Evolutionary conservation across 345 rosid genomes (phyloP).

Genomic region (Laguncularia racemosa): DNA sequence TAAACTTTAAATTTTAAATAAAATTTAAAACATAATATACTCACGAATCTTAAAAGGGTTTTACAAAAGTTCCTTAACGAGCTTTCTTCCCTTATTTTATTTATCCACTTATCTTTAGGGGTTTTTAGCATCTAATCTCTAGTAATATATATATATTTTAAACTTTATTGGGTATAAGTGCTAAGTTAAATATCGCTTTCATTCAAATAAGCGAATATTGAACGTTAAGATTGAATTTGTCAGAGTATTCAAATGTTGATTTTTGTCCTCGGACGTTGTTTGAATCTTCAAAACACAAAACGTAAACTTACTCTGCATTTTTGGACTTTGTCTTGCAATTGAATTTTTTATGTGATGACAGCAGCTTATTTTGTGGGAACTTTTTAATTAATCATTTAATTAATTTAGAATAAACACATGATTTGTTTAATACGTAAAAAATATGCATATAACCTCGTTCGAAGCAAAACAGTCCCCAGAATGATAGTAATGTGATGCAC

Average conservation of each 20-base stretch:
- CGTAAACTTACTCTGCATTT: not conserved
- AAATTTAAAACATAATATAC: too few species aligned
- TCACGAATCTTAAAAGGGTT: too few species aligned
- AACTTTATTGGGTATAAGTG: too few species aligned
- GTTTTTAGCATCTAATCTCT: too few species aligned
- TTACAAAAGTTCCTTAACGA: too few species aligned
- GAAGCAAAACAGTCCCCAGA: not conserved
- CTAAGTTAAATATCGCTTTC: too few species aligned
- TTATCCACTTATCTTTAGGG: too few species aligned
- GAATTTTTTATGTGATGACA: not conserved
- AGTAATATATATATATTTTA: too few species aligned
- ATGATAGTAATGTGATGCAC: too few species aligned
- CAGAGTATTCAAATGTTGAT: conserved; percentile 5
- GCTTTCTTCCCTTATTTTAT: too few species aligned
- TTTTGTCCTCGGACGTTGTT: not conserved
- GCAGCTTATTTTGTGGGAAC: not conserved
- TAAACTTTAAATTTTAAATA: too few species aligned
- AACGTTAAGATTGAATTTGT: not conserved
- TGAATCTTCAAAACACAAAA: not conserved
- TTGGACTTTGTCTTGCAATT: conserved; percentile 12
- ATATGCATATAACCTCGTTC: not conserved
- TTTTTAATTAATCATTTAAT: not conserved
- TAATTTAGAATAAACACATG: not conserved
- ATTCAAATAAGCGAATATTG: too few species aligned
- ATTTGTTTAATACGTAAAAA: not conserved